Base-by-base conservation (phyloP, 1,284 basidiomycete species). In the Pholiota adiposa region DNA sequence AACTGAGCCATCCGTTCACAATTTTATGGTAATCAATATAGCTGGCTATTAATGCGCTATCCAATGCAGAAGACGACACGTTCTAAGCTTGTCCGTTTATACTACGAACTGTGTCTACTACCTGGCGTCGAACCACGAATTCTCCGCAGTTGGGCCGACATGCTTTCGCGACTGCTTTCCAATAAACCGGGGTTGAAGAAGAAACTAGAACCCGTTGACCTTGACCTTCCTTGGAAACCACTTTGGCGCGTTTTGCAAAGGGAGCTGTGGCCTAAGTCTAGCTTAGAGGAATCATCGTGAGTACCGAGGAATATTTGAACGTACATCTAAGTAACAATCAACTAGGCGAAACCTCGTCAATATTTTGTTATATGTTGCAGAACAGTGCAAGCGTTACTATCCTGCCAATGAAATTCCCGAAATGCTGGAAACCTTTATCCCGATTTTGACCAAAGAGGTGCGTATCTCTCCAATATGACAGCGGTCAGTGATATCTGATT, bases 11-110 rank as follows among this genome's bases (percentile, higher is more conserved):
- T 53, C 52, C 49, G 54, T 44, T 49, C 61, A 21, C 25, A 41
- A 44, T 49, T 54, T 29, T 59, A 59, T 29, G 40, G 34, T 36
- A 36, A 40, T 56, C 41, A 27, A 51, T 55, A n/a, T 63, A 94
- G 92, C 73, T 95, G 93, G 93, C 73, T 94, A 51, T 79, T 89
- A 62, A 85, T 94, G 83, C 87, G 87, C 55, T 95, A 94, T 72
- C 93, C 93, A 1, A 85, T 95, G 70, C 75, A 83, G 49, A 92
- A 86, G 57, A 68, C 84, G 40, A 86, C 86, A 27, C 88, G 94
- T 18, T 89, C 89, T n/a, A 87, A 87, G 68, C 84, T 97, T 48
- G 90, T 89, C 16, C 81, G 82, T 21, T 77, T 96, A 43, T 96
- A 94, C 77, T 96, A 93, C 69, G 89, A 94, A 70, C 75, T 94